These are phyloP conservation scores for Wallacemonas sp. DNA, from an alignment of 208 protist genomes.

Conservation along the genomic window DNA sequence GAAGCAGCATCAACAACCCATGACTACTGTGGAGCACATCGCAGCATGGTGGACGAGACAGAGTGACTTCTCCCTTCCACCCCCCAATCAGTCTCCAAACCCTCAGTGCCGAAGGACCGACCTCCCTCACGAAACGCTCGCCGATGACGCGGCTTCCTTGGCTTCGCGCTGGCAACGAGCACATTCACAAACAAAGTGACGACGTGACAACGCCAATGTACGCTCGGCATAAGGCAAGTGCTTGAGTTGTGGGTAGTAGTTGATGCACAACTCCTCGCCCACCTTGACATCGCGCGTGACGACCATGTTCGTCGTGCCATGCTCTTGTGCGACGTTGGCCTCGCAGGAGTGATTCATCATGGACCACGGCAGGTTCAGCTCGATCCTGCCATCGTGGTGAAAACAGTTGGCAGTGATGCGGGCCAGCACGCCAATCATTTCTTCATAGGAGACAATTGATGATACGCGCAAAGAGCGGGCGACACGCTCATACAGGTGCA, in stretches of 20 bases:
- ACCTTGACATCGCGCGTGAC: conserved; percentile 42
- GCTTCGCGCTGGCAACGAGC: conserved; percentile 27
- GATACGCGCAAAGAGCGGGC: conserved; percentile 49
- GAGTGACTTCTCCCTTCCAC: too few species aligned
- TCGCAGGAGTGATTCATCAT: conserved; percentile 86
- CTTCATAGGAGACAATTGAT: conserved; percentile 77
- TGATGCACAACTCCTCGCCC: conserved; percentile 70
- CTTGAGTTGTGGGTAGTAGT: conserved; percentile 79
- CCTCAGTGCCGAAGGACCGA: too few species aligned
- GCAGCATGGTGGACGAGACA: too few species aligned
- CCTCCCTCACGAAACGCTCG: neutral
- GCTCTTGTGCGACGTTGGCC: conserved; percentile 70
- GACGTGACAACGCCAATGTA: conserved; percentile 42
- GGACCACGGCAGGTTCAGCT: conserved; percentile 61
- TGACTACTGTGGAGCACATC: neutral
- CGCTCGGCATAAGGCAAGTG: conserved; percentile 48
- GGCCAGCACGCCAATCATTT: conserved; percentile 70
- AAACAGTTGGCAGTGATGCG: conserved; percentile 77
- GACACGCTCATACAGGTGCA: conserved; percentile 79
- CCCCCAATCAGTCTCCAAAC: too few species aligned
- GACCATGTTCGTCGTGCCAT: conserved; percentile 36
- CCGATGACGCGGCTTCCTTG: neutral
- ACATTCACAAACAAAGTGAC: conserved; percentile 63
- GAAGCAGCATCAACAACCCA: neutral
- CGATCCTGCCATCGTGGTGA: conserved; percentile 50